Evolutionary conservation across 352 stramenopile species (phyloP), one percentile per base, ranked within the genome.

Genomic region (Pythium utonaiense): DNA sequence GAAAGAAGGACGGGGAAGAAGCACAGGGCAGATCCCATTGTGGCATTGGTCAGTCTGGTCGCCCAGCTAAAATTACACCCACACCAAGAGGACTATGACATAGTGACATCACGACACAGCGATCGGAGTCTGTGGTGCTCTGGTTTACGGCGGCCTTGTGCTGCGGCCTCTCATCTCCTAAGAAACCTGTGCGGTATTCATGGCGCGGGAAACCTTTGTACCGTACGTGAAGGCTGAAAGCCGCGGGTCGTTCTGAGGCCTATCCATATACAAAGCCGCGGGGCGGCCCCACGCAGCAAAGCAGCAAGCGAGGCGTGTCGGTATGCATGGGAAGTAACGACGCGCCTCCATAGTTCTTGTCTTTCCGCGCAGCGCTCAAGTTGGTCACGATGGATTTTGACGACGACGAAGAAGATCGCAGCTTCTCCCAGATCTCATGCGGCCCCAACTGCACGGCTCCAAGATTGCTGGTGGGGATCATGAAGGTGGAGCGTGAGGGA

Each of bases 351-450:
- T 60, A 60, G 44, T 66, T 48, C 16, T 27, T 36, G 55, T 22
- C 24, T 61, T 57, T 47, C 52, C 31, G 36, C 24, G 52, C 27
- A 22, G 51, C 27, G 44, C 60, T 57, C 60, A 66, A 51, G 4
- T 57, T 33, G 19, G 56, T 57, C 41, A 34, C 59, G 12, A 67
- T 71, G 41, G 56, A 65, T 31, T 17, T n/a, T n/a, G 58, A 72
- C 30, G 49, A 62, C 16, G 66, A 78, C 17, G 64, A 70, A 13
- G 66, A 73, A n/a, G 68, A 80, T 22, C 64, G 60, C 40, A 74
- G 58, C 44, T 73, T 75, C 69, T 88, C 80, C 49, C 70, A 78
- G 28, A 89, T 89, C 66, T 64, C 73, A 16, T 89, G 77, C 45
- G 61, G 64, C 3, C 64, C 74, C 2, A 67, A 72, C 44, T 84